Evolutionary conservation across 305 asterid species (phyloP), one percentile per base, ranked within the genome.

Genomic region (Lippia alba): DNA sequence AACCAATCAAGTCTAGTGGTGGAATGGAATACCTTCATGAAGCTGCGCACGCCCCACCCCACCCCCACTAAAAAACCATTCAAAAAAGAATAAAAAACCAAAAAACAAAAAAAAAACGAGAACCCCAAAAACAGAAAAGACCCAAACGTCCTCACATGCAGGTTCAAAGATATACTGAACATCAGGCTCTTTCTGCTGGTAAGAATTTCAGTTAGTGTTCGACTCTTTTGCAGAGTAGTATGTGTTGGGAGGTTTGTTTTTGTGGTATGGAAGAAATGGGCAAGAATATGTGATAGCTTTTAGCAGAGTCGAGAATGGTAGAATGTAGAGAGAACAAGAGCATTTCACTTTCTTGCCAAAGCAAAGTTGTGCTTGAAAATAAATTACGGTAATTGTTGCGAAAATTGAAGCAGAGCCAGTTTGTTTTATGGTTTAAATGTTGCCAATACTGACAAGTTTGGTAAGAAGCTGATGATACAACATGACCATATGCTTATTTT

Each of bases 1-100:
- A 85, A 61, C 82, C 79, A 15, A 78, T 83, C 40, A 78, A 67
- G 60, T 78, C 84, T 10, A 68, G 70, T 19, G 82, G 30, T 24
- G 30, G 30, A 24, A 84, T 16, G 59, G 76, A 20, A 50, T 77
- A 71, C 81, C 74, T 54, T 71, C 62, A 69, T 9, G 30, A 64
- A 67, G 48, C 19, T 12, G 5, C 3, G 39, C 48, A 63, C 16
- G 69, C 55, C 20, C 39, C 60, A 55, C 66, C 11, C 19, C 17
- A 20, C 11, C 10, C 34, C 57, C 50, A 55, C 67, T 6, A 41
- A 5, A 20, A 2, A 2, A 46, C 48, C 50, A 61, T 17, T 56
- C 70, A 40, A 61, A 18, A 20, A 40, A 8, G 6, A 20, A 74
- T 55, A 4, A 32, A 3, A 11, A n/a, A 24, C 12, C 32, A 8